These are phyloP conservation scores for Yarrowia sp. DNA, from an alignment of 805 yeast species.

Conservation along the genomic window DNA sequence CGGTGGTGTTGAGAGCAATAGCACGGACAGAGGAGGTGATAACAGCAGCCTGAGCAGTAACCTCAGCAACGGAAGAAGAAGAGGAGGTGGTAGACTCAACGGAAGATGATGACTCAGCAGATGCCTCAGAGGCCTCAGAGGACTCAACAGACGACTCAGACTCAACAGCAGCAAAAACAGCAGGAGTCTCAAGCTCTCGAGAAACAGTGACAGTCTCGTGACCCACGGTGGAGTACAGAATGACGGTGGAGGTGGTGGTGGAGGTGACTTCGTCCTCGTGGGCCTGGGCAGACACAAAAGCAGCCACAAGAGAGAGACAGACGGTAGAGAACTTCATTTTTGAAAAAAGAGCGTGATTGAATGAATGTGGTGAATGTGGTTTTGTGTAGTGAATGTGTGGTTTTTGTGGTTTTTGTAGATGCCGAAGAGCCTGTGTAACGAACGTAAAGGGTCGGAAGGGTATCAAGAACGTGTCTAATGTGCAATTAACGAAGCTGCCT, in stretches of 20 bases:
- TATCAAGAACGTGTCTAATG: neutral
- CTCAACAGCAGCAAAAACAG: slow-evolving; percentile 10
- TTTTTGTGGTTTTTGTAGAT: no score
- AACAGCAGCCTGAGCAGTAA: neutral
- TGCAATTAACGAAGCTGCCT: neutral
- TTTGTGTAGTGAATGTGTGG: no score
- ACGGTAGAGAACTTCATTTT: slow-evolving; percentile 26
- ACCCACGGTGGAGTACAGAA: slow-evolving; percentile 16
- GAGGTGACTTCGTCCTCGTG: slow-evolving; percentile 28
- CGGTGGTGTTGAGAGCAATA: slow-evolving; percentile 14
- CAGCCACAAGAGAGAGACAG: slow-evolving; percentile 1
- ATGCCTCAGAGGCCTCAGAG: neutral
- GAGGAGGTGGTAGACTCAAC: slow-evolving; percentile 6
- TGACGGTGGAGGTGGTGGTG: slow-evolving; percentile 18
- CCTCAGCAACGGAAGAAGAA: neutral
- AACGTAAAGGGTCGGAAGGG: slow-evolving; percentile 19
- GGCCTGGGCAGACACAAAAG: slow-evolving; percentile 20
- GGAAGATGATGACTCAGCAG: neutral
- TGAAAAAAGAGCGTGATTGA: neutral
- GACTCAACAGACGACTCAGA: slow-evolving; percentile 5
- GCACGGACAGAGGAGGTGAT: slow-evolving; percentile 19
- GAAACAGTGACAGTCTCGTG: slow-evolving; percentile 37
- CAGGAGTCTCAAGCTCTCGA: slow-evolving; percentile 28
- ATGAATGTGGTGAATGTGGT: no score
- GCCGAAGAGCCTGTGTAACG: neutral